phyloP scores from a whole-genome alignment of 331 rosid species.

The Ulmus americana region DNA sequence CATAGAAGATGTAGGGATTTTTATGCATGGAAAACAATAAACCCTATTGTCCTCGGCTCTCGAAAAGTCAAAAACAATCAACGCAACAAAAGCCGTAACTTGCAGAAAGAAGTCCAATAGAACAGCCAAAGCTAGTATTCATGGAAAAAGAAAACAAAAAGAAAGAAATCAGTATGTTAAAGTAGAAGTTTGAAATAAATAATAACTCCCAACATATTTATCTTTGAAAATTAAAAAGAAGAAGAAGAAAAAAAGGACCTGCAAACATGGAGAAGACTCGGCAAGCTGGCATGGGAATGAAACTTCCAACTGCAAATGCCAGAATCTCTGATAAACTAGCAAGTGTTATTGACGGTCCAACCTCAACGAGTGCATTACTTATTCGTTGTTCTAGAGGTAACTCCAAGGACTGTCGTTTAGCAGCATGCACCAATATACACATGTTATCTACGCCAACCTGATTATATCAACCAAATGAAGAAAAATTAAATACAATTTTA shows the following conservation, averaged over 20 bases:
- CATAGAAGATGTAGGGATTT: slow-evolving; percentile 38
- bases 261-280: slow-evolving; percentile 99
- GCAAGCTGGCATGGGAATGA: slow-evolving; percentile 96
- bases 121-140: slow-evolving; percentile 75
- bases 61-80: slow-evolving; percentile 67
- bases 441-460: slow-evolving; percentile 99
- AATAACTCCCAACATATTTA: slow-evolving; percentile 9
- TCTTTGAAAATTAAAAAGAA: slow-evolving; percentile 8
- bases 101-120: slow-evolving; percentile 90
- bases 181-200: slow-evolving; percentile 18
- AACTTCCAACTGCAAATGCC: slow-evolving; percentile 92
- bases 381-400: slow-evolving; percentile 69
- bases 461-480: slow-evolving; percentile 21
- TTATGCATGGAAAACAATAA: slow-evolving; percentile 89
- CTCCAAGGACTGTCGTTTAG: slow-evolving; percentile 64
- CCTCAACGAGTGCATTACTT: slow-evolving; percentile 81
- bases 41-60: slow-evolving; percentile 78
- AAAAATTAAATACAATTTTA: too few species aligned
- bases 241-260: slow-evolving; percentile 35
- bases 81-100: slow-evolving; percentile 82
- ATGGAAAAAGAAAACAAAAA: slow-evolving; percentile 19
- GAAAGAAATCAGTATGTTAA: background rate
- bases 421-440: slow-evolving; percentile 93
- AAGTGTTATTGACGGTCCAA: slow-evolving; percentile 90
- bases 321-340: slow-evolving; percentile 89